A percentile compares a stretch with the other conserved stretches of the same genome.
Evolutionary conservation across 331 rosid species (phyloP).

Genomic region (Dryas integrifolia): DNA sequence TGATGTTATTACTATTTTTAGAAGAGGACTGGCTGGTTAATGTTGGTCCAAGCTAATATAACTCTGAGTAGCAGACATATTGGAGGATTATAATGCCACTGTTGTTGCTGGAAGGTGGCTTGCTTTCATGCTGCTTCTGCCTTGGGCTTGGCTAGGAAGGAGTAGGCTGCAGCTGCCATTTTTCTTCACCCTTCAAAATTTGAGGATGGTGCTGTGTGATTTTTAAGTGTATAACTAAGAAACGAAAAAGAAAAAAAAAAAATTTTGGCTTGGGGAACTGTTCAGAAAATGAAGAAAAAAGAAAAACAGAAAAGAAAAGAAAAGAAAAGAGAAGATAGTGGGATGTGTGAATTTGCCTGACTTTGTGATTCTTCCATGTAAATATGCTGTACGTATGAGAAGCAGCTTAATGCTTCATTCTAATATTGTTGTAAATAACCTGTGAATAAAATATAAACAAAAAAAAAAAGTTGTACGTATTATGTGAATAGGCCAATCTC

Average conservation of each 20-base stretch:
- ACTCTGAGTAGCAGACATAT: constrained; percentile 36
- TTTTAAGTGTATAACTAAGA: background rate
- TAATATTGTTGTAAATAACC: constrained; percentile 25
- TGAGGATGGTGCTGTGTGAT: constrained; percentile 12
- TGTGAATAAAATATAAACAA: constrained; percentile 16
- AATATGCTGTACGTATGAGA: constrained; percentile 33
- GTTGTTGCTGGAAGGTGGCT: constrained; percentile 19
- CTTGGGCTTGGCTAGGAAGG: constrained; percentile 20
- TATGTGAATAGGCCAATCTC: constrained; percentile 1
- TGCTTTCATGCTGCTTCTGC: constrained; percentile 16
- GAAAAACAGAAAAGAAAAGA: constrained; percentile 3
- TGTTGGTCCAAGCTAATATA: constrained; percentile 28
- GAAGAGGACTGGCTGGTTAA: constrained; percentile 35
- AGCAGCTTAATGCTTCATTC: constrained; percentile 28
- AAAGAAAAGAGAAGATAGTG: background rate
- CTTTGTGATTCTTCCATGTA: constrained; percentile 55
- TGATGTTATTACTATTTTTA: constrained; percentile 25
- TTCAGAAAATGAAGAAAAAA: constrained; percentile 10
- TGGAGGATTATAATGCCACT: constrained; percentile 29
- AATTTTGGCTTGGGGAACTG: constrained; percentile 12
- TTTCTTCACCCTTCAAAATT: constrained; percentile 17
- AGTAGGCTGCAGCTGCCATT: constrained; percentile 13
- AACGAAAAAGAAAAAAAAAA: background rate
- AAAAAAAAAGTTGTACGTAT: constrained; percentile 20
- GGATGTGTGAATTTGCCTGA: constrained; percentile 33